Conservation (phyloP, 768 basidiomycete genomes). For the Tulasnella sp. region DNA sequence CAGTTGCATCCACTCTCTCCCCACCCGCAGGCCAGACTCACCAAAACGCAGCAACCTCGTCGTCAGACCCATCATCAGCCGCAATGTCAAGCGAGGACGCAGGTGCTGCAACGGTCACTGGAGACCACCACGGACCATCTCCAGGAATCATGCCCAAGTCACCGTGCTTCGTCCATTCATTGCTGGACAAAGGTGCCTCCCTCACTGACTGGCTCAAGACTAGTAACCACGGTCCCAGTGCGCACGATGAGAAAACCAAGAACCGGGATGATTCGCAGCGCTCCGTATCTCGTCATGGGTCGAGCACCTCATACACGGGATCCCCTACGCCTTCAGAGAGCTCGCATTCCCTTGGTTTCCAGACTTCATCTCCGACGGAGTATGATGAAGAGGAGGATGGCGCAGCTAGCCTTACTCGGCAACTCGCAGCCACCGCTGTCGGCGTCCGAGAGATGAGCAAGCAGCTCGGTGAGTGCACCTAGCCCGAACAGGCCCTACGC, state of each 20-base stretch:
- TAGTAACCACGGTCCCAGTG: slow-evolving; percentile 37
- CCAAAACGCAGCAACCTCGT: not conserved
- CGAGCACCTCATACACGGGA: slow-evolving; percentile 41
- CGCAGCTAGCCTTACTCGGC: slow-evolving; percentile 76
- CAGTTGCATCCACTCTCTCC: slow-evolving; percentile 31
- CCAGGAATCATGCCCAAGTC: slow-evolving; percentile 45
- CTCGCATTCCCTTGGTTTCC: slow-evolving; percentile 27
- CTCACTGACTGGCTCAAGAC: slow-evolving; percentile 65
- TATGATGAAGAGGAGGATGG: slow-evolving; percentile 51
- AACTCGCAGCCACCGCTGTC: slow-evolving; percentile 94
- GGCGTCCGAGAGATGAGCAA: slow-evolving; percentile 99
- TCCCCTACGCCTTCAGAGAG: slow-evolving; percentile 6
- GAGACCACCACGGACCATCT: slow-evolving; percentile 30
- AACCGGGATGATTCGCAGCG: slow-evolving; percentile 24
- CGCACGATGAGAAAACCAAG: not conserved
- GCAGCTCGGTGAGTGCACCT: slow-evolving; percentile 69
- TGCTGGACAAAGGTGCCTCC: slow-evolving; percentile 77
- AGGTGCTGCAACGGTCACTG: slow-evolving; percentile 22
- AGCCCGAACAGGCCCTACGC: not conserved
- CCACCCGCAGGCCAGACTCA: slow-evolving; percentile 28
- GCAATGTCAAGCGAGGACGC: not conserved
- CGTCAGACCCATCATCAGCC: not conserved
- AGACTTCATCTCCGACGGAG: slow-evolving; percentile 32
- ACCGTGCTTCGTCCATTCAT: slow-evolving; percentile 91
- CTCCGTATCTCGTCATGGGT: slow-evolving; percentile 49